Evolutionary conservation across 75 land plant genomes (phyloP).

Genomic region (Sequoiadendron giganteum): DNA sequence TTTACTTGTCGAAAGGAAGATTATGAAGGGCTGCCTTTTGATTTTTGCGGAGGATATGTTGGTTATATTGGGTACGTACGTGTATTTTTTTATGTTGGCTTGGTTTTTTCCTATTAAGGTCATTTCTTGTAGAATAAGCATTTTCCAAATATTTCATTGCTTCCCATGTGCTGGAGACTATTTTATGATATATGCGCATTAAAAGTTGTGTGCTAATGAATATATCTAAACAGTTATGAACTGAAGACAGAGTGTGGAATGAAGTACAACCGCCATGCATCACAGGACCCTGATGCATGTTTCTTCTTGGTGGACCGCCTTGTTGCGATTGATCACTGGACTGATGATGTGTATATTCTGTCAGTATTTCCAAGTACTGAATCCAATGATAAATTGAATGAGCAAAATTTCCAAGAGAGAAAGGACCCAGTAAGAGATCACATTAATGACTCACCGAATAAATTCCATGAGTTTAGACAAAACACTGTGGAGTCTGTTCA

Average conservation of each 20-base stretch:
- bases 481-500: conserved; percentile 10
- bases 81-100: background rate
- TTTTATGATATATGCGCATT: background rate
- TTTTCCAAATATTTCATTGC: background rate
- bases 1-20: conserved; percentile 53
- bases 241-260: conserved; percentile 94
- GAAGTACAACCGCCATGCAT: conserved; percentile 61
- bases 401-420: background rate
- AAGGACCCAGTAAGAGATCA: background rate
- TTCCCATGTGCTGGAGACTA: background rate
- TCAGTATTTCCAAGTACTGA: conserved; percentile 25
- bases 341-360: conserved; percentile 81
- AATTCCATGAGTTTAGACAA: background rate
- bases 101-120: background rate
- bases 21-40: conserved; percentile 85
- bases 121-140: conserved; percentile 9
- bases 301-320: conserved; percentile 88
- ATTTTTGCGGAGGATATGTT: conserved; percentile 93
- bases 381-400: conserved; percentile 7
- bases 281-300: conserved; percentile 90
- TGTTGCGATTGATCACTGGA: conserved; percentile 75
- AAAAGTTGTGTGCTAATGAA: conserved; percentile 1
- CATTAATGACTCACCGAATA: background rate
- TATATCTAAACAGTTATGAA: conserved; percentile 59
- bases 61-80: conserved; percentile 86